A percentile compares a stretch with the other conserved stretches of the same genome.
phyloP scores from a whole-genome alignment of 257 asterid species.

The Solanum raphanifolium region DNA sequence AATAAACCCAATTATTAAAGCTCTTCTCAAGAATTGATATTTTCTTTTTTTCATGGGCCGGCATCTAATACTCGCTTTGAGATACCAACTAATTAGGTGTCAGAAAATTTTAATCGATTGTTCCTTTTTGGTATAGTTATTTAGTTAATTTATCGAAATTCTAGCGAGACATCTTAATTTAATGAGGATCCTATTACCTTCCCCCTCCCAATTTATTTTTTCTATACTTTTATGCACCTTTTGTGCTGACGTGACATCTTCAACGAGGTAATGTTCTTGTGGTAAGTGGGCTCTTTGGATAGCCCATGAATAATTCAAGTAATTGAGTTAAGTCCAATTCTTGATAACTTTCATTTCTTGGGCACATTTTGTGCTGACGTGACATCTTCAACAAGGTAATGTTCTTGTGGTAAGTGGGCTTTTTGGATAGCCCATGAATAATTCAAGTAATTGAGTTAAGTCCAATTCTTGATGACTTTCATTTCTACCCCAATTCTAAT shows the following conservation, averaged over 20 bases:
- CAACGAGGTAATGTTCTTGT: background rate
- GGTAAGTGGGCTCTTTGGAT: background rate
- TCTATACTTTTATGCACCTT: fast-evolving
- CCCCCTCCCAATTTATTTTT: too few species aligned
- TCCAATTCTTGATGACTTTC: background rate
- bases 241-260: background rate
- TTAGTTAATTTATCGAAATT: too few species aligned
- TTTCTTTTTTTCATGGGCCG: too few species aligned
- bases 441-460: background rate
- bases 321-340: background rate
- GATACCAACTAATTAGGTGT: background rate
- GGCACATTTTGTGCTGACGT: background rate
- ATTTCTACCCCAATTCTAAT: too few species aligned
- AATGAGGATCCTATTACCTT: too few species aligned
- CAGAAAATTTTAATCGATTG: background rate
- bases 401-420: background rate
- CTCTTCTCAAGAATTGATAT: background rate
- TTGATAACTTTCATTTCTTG: background rate
- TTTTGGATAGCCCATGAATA: background rate
- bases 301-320: background rate
- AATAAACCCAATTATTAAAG: background rate
- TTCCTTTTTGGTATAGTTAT: background rate
- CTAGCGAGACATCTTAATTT: fast-evolving
- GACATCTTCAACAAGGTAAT: fast-evolving
- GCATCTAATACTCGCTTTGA: too few species aligned